Evolutionary conservation across 352 stramenopile genomes (phyloP).

Genomic region (Elongisporangium undulatum): DNA sequence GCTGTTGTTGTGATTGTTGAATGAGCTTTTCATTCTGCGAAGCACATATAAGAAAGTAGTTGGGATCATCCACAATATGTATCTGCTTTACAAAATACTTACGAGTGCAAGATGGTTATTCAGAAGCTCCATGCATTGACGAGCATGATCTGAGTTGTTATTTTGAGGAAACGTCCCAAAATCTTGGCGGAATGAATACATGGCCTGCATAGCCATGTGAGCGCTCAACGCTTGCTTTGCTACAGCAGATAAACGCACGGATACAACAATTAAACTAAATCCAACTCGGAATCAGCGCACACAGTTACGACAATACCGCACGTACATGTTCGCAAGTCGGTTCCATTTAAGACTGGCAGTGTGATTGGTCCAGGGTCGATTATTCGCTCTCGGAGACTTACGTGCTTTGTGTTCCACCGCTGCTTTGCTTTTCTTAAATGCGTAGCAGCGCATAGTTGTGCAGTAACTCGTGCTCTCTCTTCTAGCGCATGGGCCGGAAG

Average conservation of each 20-base stretch:
- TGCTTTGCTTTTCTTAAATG: conserved; percentile 7
- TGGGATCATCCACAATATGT: background rate
- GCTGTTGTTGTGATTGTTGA: background rate
- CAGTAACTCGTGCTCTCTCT: conserved; percentile 1
- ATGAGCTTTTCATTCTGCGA: conserved; percentile 1
- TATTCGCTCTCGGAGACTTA: conserved; percentile 17
- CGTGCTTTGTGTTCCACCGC: conserved; percentile 9
- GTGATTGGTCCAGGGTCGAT: conserved; percentile 10
- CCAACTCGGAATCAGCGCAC: background rate
- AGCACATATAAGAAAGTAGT: background rate
- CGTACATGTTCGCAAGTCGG: background rate
- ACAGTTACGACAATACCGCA: background rate
- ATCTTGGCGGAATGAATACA: conserved; percentile 18
- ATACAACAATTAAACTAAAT: background rate
- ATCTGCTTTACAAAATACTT: background rate
- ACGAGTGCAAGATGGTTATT: conserved; percentile 11
- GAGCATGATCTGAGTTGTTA: conserved; percentile 16
- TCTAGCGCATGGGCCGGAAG: background rate
- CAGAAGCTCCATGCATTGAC: conserved; percentile 9
- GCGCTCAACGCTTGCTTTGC: background rate
- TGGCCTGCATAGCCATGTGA: conserved; percentile 19
- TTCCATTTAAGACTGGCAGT: conserved; percentile 1
- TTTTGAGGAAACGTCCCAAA: conserved; percentile 16
- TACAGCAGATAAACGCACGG: background rate
- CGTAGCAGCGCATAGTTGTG: conserved; percentile 2